A percentile compares a stretch with the other conserved stretches of the same genome.
These are phyloP conservation scores for Naganishia vishniacii DNA, from an alignment of 768 basidiomycete genomes.

Conservation along the genomic window DNA sequence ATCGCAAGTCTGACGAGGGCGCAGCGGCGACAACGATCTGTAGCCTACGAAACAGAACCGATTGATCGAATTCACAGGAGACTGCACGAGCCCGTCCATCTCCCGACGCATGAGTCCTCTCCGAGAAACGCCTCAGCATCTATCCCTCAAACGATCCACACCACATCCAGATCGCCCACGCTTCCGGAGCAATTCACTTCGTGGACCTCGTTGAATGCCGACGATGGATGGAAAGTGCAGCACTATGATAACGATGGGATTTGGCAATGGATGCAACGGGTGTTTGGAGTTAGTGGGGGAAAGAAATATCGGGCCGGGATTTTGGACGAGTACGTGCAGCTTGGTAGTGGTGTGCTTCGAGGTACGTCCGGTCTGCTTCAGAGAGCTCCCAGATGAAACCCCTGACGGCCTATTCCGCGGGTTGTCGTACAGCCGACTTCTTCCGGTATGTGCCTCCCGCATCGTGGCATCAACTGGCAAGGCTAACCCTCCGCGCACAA, in stretches of 20 bases:
- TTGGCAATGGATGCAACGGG: conserved; percentile 26
- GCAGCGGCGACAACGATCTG: no score
- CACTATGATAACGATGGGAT: conserved; percentile 31
- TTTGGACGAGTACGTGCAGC: conserved; percentile 25
- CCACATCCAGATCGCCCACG: conserved; percentile 26
- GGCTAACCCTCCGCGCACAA: no score
- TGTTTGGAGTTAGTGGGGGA: neutral
- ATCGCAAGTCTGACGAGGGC: no score
- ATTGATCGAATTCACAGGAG: neutral
- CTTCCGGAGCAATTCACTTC: conserved; percentile 33
- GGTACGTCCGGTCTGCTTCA: conserved; percentile 17
- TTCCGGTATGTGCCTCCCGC: conserved; percentile 9
- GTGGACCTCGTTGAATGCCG: conserved; percentile 30
- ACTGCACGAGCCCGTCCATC: neutral
- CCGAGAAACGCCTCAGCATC: neutral
- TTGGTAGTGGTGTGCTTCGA: conserved; percentile 25
- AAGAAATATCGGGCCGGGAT: conserved; percentile 16
- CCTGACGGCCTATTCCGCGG: no score
- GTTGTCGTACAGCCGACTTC: conserved; percentile 14
- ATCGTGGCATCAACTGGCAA: no score
- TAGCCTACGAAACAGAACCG: neutral
- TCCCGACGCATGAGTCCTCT: neutral
- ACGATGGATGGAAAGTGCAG: conserved; percentile 24
- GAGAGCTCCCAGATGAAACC: neutral
- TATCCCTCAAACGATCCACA: conserved; percentile 33